Base-by-base conservation (phyloP, 2,329 filamentous ascomycete genomes). In the Epichloe sp. region DNA sequence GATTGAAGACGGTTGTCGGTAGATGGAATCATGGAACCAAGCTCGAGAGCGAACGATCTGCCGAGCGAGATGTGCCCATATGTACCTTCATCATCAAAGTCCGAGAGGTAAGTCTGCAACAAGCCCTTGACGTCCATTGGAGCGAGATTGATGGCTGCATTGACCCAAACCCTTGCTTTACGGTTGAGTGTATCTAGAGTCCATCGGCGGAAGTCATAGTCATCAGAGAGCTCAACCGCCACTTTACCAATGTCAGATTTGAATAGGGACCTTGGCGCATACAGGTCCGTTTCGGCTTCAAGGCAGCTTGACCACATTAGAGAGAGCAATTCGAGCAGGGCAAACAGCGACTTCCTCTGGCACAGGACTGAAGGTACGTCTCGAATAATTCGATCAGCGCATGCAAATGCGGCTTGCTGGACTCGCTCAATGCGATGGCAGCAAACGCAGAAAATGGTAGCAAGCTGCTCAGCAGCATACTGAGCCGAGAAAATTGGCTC, bases 251-350 rank as follows among this genome's bases (percentile, higher is more conserved):
- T 80, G 2, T 76, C 69, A 1, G 90, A 97, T 4, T 76, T 82
- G 63, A 95, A 94, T 3, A 79, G 82, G 4, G 89, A 86, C 54
- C 83, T 83, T 69, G 89, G 94, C 49, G 88, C 83, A 61, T 97
- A 98, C 61, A 94, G 82, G 59, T 98, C 91, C 0, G 90, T 90
- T 65, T 99, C 93, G 12, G 86, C 86, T 64, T 98, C 91, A 15
- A 98, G 73, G 63, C 93, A 98, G 62, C 89, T 91, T 46, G 82
- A 81, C 91, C 91, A 98, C 84, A 98, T 89, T 31, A 98, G 78
- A 3, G 88, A 91, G 17, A 98, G 72, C 4, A 98, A 77, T 65
- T 98, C 94, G 10, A 98, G 74, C 15, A 99, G 74, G 2, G 91
- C 89, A 68, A 97, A 98, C 0, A 99, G 74, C 1, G 94, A 95